Conservation (phyloP, 805 yeast genomes). For the Zygotorulaspora sp. region DNA sequence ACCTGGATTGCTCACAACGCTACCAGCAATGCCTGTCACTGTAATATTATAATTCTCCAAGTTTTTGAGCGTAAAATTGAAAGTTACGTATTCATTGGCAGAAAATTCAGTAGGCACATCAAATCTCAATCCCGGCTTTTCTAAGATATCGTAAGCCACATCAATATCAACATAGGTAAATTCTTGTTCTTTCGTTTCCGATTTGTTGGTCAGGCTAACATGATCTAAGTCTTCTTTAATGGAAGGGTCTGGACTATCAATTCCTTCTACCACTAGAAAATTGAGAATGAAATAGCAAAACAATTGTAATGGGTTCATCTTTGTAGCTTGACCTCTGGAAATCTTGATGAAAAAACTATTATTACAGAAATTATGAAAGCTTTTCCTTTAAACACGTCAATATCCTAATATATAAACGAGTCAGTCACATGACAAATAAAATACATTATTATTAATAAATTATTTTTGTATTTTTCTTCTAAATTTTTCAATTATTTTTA, state of each 20-base stretch:
- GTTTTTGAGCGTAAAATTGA: constrained; percentile 51
- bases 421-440: no score
- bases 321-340: no score
- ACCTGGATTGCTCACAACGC: constrained; percentile 50
- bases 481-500: no score
- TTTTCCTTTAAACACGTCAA: no score
- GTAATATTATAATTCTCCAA: constrained; percentile 47
- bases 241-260: no score
- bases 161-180: constrained; percentile 36
- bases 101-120: constrained; percentile 41
- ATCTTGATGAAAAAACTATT: no score
- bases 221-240: no score
- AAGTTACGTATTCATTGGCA: constrained; percentile 50
- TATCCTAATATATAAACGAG: no score
- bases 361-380: no score
- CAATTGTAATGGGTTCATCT: no score
- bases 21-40: constrained; percentile 67
- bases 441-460: no score
- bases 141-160: constrained; percentile 47
- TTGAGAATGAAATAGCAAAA: constrained; percentile 2
- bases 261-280: constrained; percentile 4
- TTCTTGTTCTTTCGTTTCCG: constrained; percentile 4
- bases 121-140: constrained; percentile 38
- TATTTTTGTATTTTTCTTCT: neutral
- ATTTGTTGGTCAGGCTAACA: no score